phyloP scores from a whole-genome alignment of 2,329 filamentous ascomycete species.

The Hymenoscyphus fructigenus region DNA sequence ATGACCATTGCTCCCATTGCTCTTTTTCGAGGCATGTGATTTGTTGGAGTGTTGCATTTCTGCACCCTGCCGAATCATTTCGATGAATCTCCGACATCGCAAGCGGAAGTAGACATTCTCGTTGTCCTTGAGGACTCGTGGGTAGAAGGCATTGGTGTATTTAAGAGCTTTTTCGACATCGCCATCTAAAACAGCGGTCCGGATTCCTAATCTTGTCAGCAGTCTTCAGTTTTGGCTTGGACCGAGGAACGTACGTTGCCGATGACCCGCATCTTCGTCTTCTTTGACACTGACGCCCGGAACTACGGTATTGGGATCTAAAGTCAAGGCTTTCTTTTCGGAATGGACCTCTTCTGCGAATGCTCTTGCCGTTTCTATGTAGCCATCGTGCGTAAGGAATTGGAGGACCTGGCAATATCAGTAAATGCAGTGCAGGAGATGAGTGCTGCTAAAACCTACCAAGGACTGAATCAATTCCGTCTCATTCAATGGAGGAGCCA shows the following conservation, averaged over 20 bases:
- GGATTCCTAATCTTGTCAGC: slow-evolving; percentile 63
- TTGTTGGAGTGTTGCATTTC: slow-evolving; percentile 51
- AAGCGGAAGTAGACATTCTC: slow-evolving; percentile 85
- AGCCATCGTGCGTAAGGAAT: slow-evolving; percentile 92
- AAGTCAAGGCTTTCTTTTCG: slow-evolving; percentile 69
- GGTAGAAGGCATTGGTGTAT: slow-evolving; percentile 75
- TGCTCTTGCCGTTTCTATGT: slow-evolving; percentile 85
- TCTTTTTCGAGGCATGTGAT: slow-evolving; percentile 36
- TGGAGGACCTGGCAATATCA: slow-evolving; percentile 59
- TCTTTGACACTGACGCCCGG: slow-evolving; percentile 68
- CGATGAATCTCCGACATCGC: slow-evolving; percentile 87
- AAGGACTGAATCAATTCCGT: slow-evolving; percentile 78
- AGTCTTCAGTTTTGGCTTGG: neutral
- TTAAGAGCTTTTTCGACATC: slow-evolving; percentile 91
- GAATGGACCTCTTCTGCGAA: slow-evolving; percentile 79
- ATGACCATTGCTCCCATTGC: slow-evolving; percentile 43
- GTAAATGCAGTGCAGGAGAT: neutral
- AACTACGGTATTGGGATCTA: slow-evolving; percentile 52
- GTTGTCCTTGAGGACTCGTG: slow-evolving; percentile 75
- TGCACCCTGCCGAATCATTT: slow-evolving; percentile 80
- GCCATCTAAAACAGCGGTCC: slow-evolving; percentile 82
- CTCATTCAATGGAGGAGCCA: slow-evolving; percentile 66
- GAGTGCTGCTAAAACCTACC: slow-evolving; percentile 43
- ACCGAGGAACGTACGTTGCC: slow-evolving; percentile 68
- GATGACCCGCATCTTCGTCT: slow-evolving; percentile 80